A percentile compares a stretch with the other conserved stretches of the same genome.
phyloP scores from a whole-genome alignment of 345 rosid species.

The Heritiera littoralis region DNA sequence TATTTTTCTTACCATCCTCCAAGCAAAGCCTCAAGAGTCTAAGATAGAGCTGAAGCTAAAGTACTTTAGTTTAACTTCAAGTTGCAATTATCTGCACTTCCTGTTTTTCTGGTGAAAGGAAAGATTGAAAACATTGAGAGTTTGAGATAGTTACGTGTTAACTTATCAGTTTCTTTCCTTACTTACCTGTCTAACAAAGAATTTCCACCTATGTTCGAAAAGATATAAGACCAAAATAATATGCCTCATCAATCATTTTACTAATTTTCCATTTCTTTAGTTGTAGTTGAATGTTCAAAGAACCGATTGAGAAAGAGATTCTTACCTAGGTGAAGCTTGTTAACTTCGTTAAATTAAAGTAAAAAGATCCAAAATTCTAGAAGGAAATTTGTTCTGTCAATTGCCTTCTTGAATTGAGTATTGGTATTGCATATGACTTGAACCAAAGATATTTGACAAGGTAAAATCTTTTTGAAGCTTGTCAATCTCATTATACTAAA shows the following conservation, averaged over 20 bases:
- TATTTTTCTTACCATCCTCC: too few species aligned
- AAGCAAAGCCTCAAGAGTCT: neutral
- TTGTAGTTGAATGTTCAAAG: neutral
- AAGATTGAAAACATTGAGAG: neutral
- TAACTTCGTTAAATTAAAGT: neutral
- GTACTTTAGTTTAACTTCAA: neutral
- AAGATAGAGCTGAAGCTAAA: neutral
- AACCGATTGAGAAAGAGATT: neutral
- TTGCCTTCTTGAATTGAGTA: neutral
- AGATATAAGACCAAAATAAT: neutral
- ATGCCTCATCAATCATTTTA: neutral
- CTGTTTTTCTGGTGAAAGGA: neutral
- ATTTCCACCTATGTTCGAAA: neutral
- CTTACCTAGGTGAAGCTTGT: neutral
- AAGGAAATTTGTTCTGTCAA: neutral
- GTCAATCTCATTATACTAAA: too few species aligned
- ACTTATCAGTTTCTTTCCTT: too few species aligned
- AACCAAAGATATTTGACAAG: too few species aligned
- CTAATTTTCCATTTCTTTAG: neutral
- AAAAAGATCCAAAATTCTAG: neutral
- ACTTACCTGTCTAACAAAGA: too few species aligned
- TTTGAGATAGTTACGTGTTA: too few species aligned
- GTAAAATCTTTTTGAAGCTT: too few species aligned
- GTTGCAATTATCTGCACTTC: neutral
- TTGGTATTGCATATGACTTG: neutral